Evolutionary conservation across 1,139 yeast genomes (phyloP).

Genomic region (Diutina sp.): DNA sequence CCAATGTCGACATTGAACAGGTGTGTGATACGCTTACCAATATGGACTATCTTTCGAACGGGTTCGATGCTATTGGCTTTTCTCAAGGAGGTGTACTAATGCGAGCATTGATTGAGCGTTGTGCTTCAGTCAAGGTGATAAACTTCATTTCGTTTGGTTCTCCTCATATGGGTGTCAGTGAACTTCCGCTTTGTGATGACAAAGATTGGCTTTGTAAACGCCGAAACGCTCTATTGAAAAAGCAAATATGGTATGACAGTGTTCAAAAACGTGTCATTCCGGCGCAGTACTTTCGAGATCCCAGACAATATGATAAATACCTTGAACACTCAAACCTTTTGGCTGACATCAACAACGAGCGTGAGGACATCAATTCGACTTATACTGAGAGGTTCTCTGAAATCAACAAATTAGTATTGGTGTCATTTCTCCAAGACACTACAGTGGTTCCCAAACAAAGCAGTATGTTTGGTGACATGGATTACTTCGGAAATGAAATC

Average conservation of each 20-base stretch:
- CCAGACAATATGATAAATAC: conserved; percentile 32
- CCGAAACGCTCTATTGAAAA: conserved; percentile 40
- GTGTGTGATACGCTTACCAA: conserved; percentile 30
- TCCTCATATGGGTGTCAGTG: conserved; percentile 70
- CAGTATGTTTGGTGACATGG: conserved; percentile 52
- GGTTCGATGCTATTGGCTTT: conserved; percentile 68
- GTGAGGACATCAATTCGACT: conserved; percentile 19
- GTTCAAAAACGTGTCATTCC: conserved; percentile 51
- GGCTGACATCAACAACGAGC: conserved; percentile 56
- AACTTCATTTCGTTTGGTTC: conserved; percentile 66
- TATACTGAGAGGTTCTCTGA: conserved; percentile 20
- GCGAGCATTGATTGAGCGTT: conserved; percentile 50
- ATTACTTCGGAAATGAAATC: conserved; percentile 26
- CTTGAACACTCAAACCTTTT: conserved; percentile 38
- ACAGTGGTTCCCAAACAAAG: conserved; percentile 65
- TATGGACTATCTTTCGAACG: conserved; percentile 30
- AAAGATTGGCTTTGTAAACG: conserved; percentile 50
- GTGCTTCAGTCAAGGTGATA: conserved; percentile 34
- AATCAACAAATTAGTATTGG: conserved; percentile 43
- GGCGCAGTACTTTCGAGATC: conserved; percentile 67
- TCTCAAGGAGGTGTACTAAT: conserved; percentile 76
- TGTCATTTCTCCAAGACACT: conserved; percentile 47
- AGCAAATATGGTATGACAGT: conserved; percentile 46
- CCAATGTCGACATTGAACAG: conserved; percentile 23
- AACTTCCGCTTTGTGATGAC: conserved; percentile 48